Evolutionary conservation across 2,329 filamentous ascomycete genomes (phyloP).

Genomic region (Beauveria bassiana): DNA sequence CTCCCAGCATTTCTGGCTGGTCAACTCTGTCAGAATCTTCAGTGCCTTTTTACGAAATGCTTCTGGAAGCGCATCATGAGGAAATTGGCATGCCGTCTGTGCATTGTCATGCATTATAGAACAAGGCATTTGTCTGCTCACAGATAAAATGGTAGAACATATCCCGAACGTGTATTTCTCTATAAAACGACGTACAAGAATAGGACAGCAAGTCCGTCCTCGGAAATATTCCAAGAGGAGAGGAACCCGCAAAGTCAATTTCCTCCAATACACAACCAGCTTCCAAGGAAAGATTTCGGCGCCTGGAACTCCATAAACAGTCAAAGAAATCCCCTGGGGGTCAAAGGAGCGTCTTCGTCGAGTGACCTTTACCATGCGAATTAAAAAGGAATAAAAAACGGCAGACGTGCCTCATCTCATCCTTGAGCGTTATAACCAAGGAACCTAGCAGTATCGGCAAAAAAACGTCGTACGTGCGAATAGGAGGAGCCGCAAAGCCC

Average conservation of each 20-base stretch:
- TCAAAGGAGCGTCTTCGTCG: conserved; percentile 3
- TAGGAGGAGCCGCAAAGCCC: background rate
- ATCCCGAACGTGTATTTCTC: conserved; percentile 1
- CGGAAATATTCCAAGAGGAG: background rate
- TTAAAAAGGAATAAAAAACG: conserved; percentile 1
- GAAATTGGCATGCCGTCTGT: no score
- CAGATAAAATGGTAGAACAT: background rate
- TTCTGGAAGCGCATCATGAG: no score
- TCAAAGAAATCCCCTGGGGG: background rate
- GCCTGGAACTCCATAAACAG: background rate
- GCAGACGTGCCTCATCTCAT: background rate
- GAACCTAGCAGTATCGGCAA: background rate
- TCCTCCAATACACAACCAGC: background rate
- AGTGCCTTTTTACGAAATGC: no score
- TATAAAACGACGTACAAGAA: background rate
- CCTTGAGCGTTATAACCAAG: background rate
- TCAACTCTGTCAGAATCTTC: no score
- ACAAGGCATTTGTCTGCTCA: background rate
- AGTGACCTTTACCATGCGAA: background rate
- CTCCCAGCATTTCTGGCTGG: no score
- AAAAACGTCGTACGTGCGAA: background rate
- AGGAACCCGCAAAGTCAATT: background rate
- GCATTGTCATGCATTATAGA: no score
- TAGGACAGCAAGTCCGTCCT: background rate
- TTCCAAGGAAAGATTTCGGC: background rate